Percentiles rank a stretch among this genome's conserved stretches.
These are phyloP conservation scores for Stagonosporopsis tanaceti DNA, from an alignment of 2,329 filamentous ascomycete genomes.

Conservation along the genomic window DNA sequence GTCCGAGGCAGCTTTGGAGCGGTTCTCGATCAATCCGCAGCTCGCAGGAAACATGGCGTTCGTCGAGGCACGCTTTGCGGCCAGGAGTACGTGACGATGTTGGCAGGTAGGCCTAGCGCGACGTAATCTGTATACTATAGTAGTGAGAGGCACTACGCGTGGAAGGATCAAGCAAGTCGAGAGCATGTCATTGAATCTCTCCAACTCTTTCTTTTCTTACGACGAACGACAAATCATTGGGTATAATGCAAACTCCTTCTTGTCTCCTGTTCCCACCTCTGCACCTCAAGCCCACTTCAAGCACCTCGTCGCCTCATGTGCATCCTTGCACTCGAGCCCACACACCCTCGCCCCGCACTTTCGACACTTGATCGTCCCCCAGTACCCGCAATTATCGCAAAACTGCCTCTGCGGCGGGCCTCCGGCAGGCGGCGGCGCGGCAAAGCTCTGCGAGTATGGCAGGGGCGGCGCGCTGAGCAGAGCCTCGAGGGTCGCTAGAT, in stretches of 20 bases:
- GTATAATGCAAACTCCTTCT: constrained; percentile 22
- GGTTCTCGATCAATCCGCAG: constrained; percentile 25
- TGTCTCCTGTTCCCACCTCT: not conserved
- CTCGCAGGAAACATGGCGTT: constrained; percentile 31
- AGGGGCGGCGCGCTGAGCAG: constrained; percentile 71
- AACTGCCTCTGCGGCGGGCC: constrained; percentile 68
- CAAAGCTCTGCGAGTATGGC: constrained; percentile 70
- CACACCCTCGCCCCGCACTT: constrained; percentile 83
- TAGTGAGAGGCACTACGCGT: not conserved
- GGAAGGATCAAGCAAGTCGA: not conserved
- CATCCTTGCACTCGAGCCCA: constrained; percentile 75
- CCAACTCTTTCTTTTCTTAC: not conserved
- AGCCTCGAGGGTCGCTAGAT: constrained; percentile 68
- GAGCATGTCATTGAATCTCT: not conserved
- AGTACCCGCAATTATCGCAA: constrained; percentile 83
- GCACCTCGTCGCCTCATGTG: constrained; percentile 73
- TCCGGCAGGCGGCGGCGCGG: constrained; percentile 49
- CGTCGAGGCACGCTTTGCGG: constrained; percentile 24
- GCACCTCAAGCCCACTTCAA: constrained; percentile 45
- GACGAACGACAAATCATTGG: constrained; percentile 11
- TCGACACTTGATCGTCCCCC: constrained; percentile 77
- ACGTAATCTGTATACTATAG: too few relatives aligned
- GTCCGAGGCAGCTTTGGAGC: constrained; percentile 25
- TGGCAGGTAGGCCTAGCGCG: too few relatives aligned
- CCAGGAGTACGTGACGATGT: not conserved